Percentiles rank a stretch among this genome's conserved stretches.
Evolutionary conservation across 306 rosid species (phyloP).

Genomic region (Vigna hirtella): DNA sequence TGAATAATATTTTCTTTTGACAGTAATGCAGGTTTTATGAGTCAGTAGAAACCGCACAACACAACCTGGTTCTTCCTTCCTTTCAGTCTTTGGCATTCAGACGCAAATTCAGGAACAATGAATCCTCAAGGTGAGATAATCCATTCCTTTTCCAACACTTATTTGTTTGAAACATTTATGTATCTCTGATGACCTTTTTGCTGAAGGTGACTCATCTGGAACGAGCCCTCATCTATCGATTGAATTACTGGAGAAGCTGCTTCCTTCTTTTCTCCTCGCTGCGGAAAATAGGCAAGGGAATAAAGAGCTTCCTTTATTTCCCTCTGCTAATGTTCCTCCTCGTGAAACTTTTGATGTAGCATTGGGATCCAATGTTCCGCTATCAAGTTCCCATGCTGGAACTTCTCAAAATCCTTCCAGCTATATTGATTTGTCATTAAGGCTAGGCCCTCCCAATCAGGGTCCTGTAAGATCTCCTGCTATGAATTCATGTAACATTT

Average conservation of each 20-base stretch:
- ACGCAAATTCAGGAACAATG: slow-evolving; percentile 30
- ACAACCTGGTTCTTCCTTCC: not conserved
- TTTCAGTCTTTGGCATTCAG: not conserved
- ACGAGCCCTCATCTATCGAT: not conserved
- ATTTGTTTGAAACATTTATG: not conserved
- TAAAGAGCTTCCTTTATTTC: not conserved
- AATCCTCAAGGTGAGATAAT: slow-evolving; percentile 30
- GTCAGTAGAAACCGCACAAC: not conserved
- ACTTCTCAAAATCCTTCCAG: not conserved
- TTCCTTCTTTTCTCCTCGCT: not conserved
- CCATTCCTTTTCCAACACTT: not conserved
- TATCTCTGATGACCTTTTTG: not conserved
- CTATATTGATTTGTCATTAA: not conserved
- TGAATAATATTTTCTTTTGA: not conserved
- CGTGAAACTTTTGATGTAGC: not conserved
- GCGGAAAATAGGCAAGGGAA: not conserved
- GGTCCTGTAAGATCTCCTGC: not conserved
- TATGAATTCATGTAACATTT: not conserved
- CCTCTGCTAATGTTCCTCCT: not conserved
- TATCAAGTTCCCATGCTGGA: not conserved
- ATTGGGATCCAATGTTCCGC: not conserved
- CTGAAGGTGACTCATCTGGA: slow-evolving; percentile 1
- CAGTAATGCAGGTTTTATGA: slow-evolving; percentile 2
- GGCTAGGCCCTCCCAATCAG: not conserved
- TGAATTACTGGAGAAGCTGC: not conserved